Base-by-base conservation (phyloP, 129 eudicot genomes). In the Glebionis coronaria region DNA sequence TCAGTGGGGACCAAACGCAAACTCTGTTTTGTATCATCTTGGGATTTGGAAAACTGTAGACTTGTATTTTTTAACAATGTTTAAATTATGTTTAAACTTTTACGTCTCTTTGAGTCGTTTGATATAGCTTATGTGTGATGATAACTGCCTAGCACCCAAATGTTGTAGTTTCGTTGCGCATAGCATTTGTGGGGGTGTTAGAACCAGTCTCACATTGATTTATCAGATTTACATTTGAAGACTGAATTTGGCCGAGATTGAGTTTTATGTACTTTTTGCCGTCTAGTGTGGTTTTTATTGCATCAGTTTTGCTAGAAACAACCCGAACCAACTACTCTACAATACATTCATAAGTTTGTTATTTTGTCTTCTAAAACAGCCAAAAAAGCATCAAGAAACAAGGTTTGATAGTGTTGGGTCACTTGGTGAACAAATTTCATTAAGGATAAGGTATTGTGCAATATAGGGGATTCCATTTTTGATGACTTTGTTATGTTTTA, bases 201-300 rank as follows among this genome's bases (percentile, higher is more conserved):
- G n/a, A n/a, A n/a, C n/a, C n/a, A 63, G 11, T 59, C 68, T 60
- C 61, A 63, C 16, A 52, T 54, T 60, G 60, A 71, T 42, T 45
- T 57, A 54, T 50, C 31, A 53, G 66, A 28, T 80, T 75, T 80
- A 77, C 79, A 63, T 29, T 74, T 28, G 46, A 53, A 74, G 75
- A 66, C 71, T 74, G 68, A 69, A 10, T 21, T 75, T 56, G 72
- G 57, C 29, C 72, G 53, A 63, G 68, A 47, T 56, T 28, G 14
- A 49, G 45, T 35, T 74, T 0, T 21, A 58, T 75, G 68, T 50
- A 16, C 31, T 61, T 40, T 29, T 50, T 75, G 50, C 7, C 53
- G 10, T 56, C 31, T 18, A 47, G 79, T 47, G 73, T 66, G 79
- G 61, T 38, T 74, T 74, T 74, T 68, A 58, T 57, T 67, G 55